These are phyloP conservation scores for Dendrocalamus latiflorus DNA, from an alignment of 202 grass and related monocot species.

Conservation along the genomic window DNA sequence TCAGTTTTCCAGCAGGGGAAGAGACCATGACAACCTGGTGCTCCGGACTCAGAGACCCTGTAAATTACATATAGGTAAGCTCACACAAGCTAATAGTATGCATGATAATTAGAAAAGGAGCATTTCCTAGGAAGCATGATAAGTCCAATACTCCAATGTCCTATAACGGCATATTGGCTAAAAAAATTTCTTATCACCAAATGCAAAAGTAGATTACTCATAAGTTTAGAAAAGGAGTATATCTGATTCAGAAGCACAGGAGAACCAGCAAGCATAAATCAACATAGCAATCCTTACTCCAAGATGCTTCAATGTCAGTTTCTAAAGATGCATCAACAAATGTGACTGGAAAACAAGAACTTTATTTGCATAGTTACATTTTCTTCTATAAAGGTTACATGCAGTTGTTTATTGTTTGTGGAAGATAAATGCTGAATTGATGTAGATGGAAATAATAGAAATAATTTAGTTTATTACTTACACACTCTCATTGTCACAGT, in stretches of 20 bases:
- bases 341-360: not conserved
- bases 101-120: not conserved
- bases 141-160: not conserved
- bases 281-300: not conserved
- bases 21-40: conserved; percentile 54
- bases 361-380: not conserved
- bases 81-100: not conserved
- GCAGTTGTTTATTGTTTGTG: conserved; percentile 8
- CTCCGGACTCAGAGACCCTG: conserved; percentile 54
- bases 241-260: not conserved
- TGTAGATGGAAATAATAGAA: not conserved
- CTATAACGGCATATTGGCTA: not conserved
- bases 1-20: conserved; percentile 68
- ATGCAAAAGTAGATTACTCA: not conserved
- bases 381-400: not conserved
- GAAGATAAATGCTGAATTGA: not conserved
- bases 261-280: not conserved
- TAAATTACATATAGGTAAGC: conserved; percentile 12
- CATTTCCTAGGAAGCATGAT: not conserved
- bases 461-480: conserved; percentile 64
- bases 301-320: not conserved
- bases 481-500: conserved; percentile 65
- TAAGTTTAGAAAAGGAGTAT: not conserved
- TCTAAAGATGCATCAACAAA: not conserved
- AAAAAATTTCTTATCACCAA: not conserved